Percentiles rank a stretch among this genome's conserved stretches.
phyloP scores from a whole-genome alignment of 768 basidiomycete genomes.

The Collybia nuda region DNA sequence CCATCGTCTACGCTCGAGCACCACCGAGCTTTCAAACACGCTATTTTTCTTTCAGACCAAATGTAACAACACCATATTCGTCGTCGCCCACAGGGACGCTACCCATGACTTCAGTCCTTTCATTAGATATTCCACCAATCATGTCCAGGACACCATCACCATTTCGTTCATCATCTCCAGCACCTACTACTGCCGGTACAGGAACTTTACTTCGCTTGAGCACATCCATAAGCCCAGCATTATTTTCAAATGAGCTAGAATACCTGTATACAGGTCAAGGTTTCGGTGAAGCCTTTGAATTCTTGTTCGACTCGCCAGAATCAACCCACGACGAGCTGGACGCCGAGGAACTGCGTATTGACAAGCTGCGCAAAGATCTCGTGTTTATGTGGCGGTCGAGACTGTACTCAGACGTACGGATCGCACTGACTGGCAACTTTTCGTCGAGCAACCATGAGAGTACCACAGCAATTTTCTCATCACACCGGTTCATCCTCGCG shows the following conservation, averaged over 20 bases:
- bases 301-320: conserved; percentile 74
- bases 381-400: conserved; percentile 97
- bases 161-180: conserved; percentile 45
- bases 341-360: conserved; percentile 56
- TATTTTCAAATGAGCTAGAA: conserved; percentile 90
- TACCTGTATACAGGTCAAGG: conserved; percentile 94
- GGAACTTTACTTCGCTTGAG: conserved; percentile 59
- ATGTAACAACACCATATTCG: conserved; percentile 33
- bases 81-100: conserved; percentile 47
- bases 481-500: conserved; percentile 90
- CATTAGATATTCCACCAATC: conserved; percentile 46
- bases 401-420: conserved; percentile 88
- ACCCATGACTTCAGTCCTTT: conserved; percentile 61
- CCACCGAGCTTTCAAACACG: conserved; percentile 88
- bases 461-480: conserved; percentile 82
- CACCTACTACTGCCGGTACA: conserved; percentile 35
- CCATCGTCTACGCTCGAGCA: conserved; percentile 92
- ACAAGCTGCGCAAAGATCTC: conserved; percentile 89
- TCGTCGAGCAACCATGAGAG: conserved; percentile 63
- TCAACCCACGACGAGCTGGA: conserved; percentile 45
- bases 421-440: conserved; percentile 72
- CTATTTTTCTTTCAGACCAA: conserved; percentile 79
- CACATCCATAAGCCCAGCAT: conserved; percentile 68
- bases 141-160: conserved; percentile 31
- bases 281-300: conserved; percentile 85